These are phyloP conservation scores for Melaleuca quinquenervia DNA, from an alignment of 345 rosid genomes.

Conservation along the genomic window DNA sequence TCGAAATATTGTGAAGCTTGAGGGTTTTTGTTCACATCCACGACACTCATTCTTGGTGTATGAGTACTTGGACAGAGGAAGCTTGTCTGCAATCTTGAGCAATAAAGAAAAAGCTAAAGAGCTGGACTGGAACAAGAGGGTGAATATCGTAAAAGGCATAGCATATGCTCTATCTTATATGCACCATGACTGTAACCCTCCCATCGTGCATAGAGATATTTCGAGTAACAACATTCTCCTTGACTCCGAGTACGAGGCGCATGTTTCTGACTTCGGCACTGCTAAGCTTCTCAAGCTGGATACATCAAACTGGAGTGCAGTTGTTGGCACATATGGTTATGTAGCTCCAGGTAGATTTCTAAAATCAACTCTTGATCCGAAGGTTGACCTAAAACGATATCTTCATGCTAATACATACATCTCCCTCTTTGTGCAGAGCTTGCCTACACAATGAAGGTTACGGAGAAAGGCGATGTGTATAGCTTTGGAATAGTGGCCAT, in stretches of 20 bases:
- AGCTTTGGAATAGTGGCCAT: constrained; percentile 8
- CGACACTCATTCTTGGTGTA: constrained; percentile 3
- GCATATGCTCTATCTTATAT: constrained; percentile 16
- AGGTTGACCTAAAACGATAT: background rate
- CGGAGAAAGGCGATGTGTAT: constrained; percentile 8
- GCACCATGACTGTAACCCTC: constrained; percentile 8
- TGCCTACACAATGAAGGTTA: constrained; percentile 11
- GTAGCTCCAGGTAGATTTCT: constrained; percentile 6
- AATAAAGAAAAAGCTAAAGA: background rate
- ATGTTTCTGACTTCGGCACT: constrained; percentile 13
- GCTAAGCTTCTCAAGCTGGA: constrained; percentile 9
- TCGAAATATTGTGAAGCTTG: background rate
- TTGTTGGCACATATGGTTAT: constrained; percentile 10
- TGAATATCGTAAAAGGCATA: constrained; percentile 2
- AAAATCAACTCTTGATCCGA: background rate
- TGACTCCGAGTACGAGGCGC: constrained; percentile 5
- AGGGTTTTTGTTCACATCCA: background rate
- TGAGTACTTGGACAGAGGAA: constrained; percentile 1
- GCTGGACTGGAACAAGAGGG: constrained; percentile 5
- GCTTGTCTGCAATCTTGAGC: background rate
- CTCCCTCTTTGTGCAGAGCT: constrained; percentile 1
- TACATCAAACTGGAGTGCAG: constrained; percentile 4
- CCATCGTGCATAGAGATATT: constrained; percentile 16
- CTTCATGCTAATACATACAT: background rate
- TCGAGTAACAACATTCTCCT: constrained; percentile 13